These are phyloP conservation scores for Venturia asperata DNA, from an alignment of 2,329 filamentous ascomycete species.

Conservation along the genomic window DNA sequence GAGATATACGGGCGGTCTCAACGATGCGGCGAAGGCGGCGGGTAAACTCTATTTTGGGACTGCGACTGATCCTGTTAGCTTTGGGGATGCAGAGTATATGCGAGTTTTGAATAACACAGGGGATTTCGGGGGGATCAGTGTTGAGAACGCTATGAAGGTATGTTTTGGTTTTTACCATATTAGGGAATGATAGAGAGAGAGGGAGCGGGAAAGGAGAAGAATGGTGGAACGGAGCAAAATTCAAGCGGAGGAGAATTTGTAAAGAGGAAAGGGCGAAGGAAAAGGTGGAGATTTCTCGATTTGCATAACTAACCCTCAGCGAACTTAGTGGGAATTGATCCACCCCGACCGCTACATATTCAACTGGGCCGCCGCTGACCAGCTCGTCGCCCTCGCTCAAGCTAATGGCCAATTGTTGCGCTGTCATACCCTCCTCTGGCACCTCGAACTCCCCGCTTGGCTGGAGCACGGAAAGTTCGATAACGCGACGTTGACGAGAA, in stretches of 20 bases:
- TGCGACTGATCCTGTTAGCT: conserved; percentile 1
- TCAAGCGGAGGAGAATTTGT: not conserved
- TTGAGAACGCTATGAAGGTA: conserved; percentile 20
- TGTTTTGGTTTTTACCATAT: not conserved
- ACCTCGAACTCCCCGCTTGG: conserved; percentile 15
- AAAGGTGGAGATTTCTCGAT: not conserved
- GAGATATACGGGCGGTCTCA: conserved; percentile 7
- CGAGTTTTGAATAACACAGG: conserved; percentile 2
- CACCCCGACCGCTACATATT: conserved; percentile 45
- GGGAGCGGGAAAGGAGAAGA: not conserved
- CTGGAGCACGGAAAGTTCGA: not conserved
- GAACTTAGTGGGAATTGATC: conserved; percentile 48
- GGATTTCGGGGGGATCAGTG: conserved; percentile 18
- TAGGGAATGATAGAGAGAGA: not conserved
- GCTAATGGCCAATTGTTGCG: conserved; percentile 53
- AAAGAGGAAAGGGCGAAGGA: not conserved
- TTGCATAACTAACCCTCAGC: not conserved
- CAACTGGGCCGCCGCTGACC: conserved; percentile 51
- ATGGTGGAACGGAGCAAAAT: not conserved
- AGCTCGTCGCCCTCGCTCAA: conserved; percentile 52
- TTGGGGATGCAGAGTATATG: not conserved
- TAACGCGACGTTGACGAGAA: not conserved
- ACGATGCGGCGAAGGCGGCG: conserved; percentile 9
- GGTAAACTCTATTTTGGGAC: conserved; percentile 20
- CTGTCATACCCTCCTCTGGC: conserved; percentile 42